Evolutionary conservation across 768 basidiomycete genomes (phyloP).

Genomic region (Phylloporus sp.): DNA sequence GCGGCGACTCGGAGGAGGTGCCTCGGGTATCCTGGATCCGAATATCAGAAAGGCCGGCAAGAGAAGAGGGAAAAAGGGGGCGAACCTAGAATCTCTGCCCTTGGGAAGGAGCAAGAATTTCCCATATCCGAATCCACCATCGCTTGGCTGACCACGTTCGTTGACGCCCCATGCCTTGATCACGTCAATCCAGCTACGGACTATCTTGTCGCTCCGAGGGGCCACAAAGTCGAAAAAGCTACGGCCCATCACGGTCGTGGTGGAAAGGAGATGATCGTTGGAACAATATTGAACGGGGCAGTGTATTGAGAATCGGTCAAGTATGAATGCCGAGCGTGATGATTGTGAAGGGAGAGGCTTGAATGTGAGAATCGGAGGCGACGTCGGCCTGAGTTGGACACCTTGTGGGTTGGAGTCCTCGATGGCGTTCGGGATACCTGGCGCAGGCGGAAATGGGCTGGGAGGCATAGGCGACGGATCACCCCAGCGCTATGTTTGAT

Average conservation of each 20-base stretch:
- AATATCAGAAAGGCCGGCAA: background rate
- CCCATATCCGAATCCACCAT: constrained; percentile 82
- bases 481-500: constrained; percentile 53
- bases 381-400: constrained; percentile 2
- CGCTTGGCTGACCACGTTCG: constrained; percentile 77
- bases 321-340: constrained; percentile 73
- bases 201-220: constrained; percentile 57
- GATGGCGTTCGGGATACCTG: constrained; percentile 11
- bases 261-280: constrained; percentile 63
- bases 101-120: constrained; percentile 54
- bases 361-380: constrained; percentile 42
- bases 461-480: constrained; percentile 64
- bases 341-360: constrained; percentile 67
- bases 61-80: background rate
- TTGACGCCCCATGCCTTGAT: constrained; percentile 85
- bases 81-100: constrained; percentile 58
- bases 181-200: constrained; percentile 70
- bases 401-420: constrained; percentile 7
- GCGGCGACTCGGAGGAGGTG: constrained; percentile 28
- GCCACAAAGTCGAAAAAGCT: constrained; percentile 76
- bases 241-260: constrained; percentile 56
- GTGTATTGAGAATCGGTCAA: constrained; percentile 68
- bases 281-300: constrained; percentile 70
- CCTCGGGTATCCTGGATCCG: constrained; percentile 24
- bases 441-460: constrained; percentile 37